Conservation (phyloP, 192 early-diverging fungal species). For the Geranomyces variabilis region DNA sequence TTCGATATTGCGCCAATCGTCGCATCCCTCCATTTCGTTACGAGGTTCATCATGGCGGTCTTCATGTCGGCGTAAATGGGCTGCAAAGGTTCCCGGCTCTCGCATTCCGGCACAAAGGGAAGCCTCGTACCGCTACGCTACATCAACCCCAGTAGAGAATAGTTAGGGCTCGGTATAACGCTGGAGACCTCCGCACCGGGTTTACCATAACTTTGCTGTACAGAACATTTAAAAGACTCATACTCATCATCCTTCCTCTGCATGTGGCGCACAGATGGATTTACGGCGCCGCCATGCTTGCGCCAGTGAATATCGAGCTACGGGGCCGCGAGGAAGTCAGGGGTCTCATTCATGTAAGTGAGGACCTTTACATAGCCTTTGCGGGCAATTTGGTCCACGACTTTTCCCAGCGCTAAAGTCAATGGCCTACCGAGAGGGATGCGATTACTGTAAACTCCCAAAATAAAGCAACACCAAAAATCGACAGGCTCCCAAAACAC, state of each 20-base stretch:
- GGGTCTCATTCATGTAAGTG: neutral
- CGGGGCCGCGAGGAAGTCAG: neutral
- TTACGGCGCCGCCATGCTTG: neutral
- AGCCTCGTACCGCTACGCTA: neutral
- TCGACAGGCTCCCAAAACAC: no score
- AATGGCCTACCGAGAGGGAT: no score
- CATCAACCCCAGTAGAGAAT: neutral
- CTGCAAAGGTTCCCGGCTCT: neutral
- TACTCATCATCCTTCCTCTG: neutral
- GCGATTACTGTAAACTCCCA: no score
- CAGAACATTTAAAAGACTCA: neutral
- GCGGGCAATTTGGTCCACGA: no score
- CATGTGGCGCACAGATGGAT: neutral
- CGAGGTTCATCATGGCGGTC: neutral
- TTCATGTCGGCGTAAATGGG: neutral
- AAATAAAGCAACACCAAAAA: no score
- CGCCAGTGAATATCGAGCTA: neutral
- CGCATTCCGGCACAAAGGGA: neutral
- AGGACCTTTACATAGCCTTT: no score
- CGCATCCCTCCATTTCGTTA: neutral
- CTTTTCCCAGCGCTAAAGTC: no score
- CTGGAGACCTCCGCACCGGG: neutral
- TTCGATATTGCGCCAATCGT: neutral
- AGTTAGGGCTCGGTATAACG: neutral
- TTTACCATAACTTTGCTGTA: neutral